These are phyloP conservation scores for Cercophora newfieldiana DNA, from an alignment of 495 filamentous ascomycete genomes.

Conservation along the genomic window DNA sequence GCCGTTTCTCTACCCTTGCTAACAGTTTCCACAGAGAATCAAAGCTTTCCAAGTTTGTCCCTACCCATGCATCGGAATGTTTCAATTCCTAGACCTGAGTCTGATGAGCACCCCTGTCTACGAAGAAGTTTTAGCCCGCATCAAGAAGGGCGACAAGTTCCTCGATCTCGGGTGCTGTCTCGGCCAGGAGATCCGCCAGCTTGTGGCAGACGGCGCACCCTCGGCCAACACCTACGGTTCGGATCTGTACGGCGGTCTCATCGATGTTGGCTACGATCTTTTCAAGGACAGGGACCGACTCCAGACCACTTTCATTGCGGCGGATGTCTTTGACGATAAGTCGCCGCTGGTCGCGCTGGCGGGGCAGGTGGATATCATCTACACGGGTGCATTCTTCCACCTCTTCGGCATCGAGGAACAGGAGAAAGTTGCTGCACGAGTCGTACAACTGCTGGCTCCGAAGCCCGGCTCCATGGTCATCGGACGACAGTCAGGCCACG, in stretches of 20 bases:
- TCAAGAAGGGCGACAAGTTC: constrained; percentile 32
- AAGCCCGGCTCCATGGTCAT: background rate
- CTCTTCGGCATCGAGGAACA: constrained; percentile 58
- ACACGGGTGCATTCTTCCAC: constrained; percentile 58
- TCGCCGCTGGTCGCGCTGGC: constrained; percentile 28
- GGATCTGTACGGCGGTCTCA: constrained; percentile 46
- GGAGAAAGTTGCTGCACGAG: constrained; percentile 41
- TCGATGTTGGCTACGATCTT: constrained; percentile 19
- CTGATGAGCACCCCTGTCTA: constrained; percentile 27
- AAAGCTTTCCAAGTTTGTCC: constrained; percentile 15
- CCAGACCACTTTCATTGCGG: background rate
- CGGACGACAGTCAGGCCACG: background rate
- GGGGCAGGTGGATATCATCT: constrained; percentile 54
- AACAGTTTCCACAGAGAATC: background rate
- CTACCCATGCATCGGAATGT: constrained; percentile 45
- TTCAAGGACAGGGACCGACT: background rate
- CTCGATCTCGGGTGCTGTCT: constrained; percentile 54
- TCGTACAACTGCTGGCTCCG: constrained; percentile 30
- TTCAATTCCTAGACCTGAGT: constrained; percentile 39
- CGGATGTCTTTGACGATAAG: background rate
- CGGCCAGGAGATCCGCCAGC: constrained; percentile 48
- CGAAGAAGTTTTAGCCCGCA: constrained; percentile 23
- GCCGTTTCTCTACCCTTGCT: background rate
- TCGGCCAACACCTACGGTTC: constrained; percentile 42
- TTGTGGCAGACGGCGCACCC: constrained; percentile 44